Base-by-base conservation (phyloP, 371 early-diverging fungal genomes). In the Parasitella parasitica region DNA sequence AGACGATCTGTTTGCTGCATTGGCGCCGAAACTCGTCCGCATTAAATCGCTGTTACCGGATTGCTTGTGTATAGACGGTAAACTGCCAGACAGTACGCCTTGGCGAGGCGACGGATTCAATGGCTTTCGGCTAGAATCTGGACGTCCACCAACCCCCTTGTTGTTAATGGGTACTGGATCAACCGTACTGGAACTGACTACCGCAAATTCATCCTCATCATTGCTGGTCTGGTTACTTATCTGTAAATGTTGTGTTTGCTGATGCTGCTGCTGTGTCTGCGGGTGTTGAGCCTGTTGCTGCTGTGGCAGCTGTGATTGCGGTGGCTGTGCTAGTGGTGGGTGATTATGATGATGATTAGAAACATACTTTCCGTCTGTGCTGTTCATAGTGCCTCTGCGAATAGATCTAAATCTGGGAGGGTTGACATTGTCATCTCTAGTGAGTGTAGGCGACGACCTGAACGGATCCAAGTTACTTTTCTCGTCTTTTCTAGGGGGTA, bases 101-200 rank as follows among this genome's bases (percentile, higher is more conserved):
- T 75, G 71, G 6, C 80, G 73, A 9, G 80, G 80, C 2, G 78
- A 75, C 32, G 72, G 77, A 5, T 66, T 69, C 0, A 57, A 59
- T 16, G 59, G 56, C 58, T 75, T 75, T 20, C 63, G 56, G 11
- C 38, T 58, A 4, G 54, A 8, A 16, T 69, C 63, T 7, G 65
- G 54, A 5, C 75, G 70, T 34, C 70, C 50, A 6, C 71, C 58
- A 8, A 68, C 59, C 11, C 75, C 72, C 43, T 71, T 70, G 43
- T 75, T 75, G 28, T 73, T 76, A 56, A 88, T 88, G 2, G 77
- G 80, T 8, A 88, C 82, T 1, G 88, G 86, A 32, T 84, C 82
- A 12, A 86, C 86, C 0, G 87, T 86, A 48, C 87, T 88, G 0
- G 83, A 81, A 54, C 85, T 86, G 6, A 78, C 63, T 3, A 84